These are phyloP conservation scores for Sclerotinia minor DNA, from an alignment of 2,329 filamentous ascomycete species.

Conservation along the genomic window DNA sequence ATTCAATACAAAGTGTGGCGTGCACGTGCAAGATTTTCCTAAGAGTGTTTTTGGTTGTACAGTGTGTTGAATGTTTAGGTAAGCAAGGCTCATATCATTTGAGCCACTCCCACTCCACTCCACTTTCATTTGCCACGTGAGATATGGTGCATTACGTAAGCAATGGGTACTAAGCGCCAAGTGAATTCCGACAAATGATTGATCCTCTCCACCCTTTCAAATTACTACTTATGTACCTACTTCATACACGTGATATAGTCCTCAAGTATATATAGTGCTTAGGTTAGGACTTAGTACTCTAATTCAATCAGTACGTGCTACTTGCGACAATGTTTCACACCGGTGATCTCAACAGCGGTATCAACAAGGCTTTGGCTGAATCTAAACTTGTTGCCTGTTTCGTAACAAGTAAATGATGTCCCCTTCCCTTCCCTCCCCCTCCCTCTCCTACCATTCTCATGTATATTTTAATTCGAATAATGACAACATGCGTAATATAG, in stretches of 20 bases:
- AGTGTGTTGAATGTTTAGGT: no score
- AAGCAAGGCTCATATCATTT: not conserved
- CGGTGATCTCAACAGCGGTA: conserved; percentile 78
- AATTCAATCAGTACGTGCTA: not conserved
- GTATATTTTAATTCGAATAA: not conserved
- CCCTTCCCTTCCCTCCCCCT: no score
- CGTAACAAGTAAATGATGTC: conserved; percentile 61
- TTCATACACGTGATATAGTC: not conserved
- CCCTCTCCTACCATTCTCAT: not conserved
- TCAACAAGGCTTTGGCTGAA: conserved; percentile 71
- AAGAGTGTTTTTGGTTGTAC: no score
- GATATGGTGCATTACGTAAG: not conserved
- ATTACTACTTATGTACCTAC: no score
- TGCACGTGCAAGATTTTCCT: conserved; percentile 10
- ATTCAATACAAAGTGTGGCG: not conserved
- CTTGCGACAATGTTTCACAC: conserved; percentile 69
- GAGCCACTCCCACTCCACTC: no score
- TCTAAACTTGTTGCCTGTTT: conserved; percentile 82
- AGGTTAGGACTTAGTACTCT: not conserved
- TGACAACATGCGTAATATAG: conserved; percentile 47
- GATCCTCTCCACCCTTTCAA: not conserved
- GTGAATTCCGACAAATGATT: no score
- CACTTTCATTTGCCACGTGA: not conserved
- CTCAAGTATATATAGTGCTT: not conserved
- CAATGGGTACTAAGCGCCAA: no score